Evolutionary conservation across 306 rosid species (phyloP).

Genomic region (Quercus dentata): DNA sequence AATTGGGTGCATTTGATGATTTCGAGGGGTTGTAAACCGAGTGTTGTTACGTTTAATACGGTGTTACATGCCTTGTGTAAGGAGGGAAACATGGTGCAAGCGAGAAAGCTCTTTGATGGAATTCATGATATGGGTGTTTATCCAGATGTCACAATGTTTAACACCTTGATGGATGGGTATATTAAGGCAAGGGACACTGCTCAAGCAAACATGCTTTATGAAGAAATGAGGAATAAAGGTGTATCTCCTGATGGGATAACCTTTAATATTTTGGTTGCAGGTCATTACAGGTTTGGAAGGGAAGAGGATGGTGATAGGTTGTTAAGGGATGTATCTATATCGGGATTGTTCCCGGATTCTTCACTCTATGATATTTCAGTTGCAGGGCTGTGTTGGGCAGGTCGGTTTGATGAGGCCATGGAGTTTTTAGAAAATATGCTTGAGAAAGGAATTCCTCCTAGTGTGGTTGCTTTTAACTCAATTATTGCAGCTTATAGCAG

Average conservation of each 20-base stretch:
- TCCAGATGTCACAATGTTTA: constrained; percentile 38
- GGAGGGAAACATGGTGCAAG: constrained; percentile 64
- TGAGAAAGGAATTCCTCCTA: constrained; percentile 60
- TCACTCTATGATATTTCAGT: constrained; percentile 48
- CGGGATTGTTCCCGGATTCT: constrained; percentile 37
- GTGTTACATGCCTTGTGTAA: constrained; percentile 61
- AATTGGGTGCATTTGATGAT: constrained; percentile 55
- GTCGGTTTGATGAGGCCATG: constrained; percentile 53
- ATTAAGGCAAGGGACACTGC: constrained; percentile 70
- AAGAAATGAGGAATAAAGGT: constrained; percentile 59
- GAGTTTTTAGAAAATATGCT: constrained; percentile 45
- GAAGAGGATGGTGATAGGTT: constrained; percentile 53
- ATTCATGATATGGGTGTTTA: constrained; percentile 38
- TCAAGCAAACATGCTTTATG: constrained; percentile 60
- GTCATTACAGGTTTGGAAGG: constrained; percentile 62
- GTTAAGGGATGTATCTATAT: constrained; percentile 35
- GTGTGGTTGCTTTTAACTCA: constrained; percentile 63
- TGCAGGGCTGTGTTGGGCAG: constrained; percentile 69
- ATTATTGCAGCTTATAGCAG: constrained; percentile 64
- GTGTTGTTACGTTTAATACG: constrained; percentile 39
- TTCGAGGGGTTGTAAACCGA: constrained; percentile 48
- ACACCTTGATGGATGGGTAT: constrained; percentile 66
- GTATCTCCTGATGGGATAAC: constrained; percentile 66
- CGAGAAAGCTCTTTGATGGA: constrained; percentile 49
- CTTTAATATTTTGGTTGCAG: constrained; percentile 68